Evolutionary conservation across 192 early-diverging fungal species (phyloP).

Genomic region (Backusella parvicylindrica): DNA sequence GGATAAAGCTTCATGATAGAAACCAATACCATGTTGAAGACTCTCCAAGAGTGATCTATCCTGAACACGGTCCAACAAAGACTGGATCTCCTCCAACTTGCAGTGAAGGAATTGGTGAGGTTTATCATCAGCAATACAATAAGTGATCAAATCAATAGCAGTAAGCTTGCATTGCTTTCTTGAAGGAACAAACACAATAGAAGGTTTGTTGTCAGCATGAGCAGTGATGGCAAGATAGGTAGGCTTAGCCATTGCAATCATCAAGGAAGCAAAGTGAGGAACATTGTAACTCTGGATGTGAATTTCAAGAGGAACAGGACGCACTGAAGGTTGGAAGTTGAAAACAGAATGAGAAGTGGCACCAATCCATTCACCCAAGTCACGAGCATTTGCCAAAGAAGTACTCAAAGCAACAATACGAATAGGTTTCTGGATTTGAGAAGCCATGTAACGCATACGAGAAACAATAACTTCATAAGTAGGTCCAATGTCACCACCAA

Average conservation of each 20-base stretch:
- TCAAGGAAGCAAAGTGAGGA: constrained; percentile 91
- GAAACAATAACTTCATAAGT: constrained; percentile 93
- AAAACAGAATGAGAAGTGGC: constrained; percentile 73
- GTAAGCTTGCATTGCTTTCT: constrained; percentile 86
- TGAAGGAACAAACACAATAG: constrained; percentile 91
- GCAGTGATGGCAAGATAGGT: constrained; percentile 71
- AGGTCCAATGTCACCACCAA: constrained; percentile 87
- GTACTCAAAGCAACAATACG: constrained; percentile 91
- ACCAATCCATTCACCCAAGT: constrained; percentile 97
- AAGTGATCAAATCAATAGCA: constrained; percentile 81
- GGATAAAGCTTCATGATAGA: constrained; percentile 87
- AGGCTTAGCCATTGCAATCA: constrained; percentile 92
- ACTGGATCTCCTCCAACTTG: constrained; percentile 57
- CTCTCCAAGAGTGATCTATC: constrained; percentile 73
- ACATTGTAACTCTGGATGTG: constrained; percentile 91
- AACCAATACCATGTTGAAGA: constrained; percentile 81
- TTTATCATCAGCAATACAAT: constrained; percentile 73
- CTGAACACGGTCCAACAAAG: constrained; percentile 57
- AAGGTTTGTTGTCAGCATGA: constrained; percentile 61
- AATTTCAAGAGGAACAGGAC: constrained; percentile 93
- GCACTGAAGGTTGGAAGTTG: constrained; percentile 93
- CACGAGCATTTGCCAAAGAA: constrained; percentile 94
- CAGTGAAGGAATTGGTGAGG: constrained; percentile 73
- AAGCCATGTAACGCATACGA: constrained; percentile 89
- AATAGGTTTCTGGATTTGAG: constrained; percentile 73